A percentile compares a stretch with the other conserved stretches of the same genome.
Evolutionary conservation across 352 stramenopile genomes (phyloP).

Genomic region (Phytophthora pistaciae): DNA sequence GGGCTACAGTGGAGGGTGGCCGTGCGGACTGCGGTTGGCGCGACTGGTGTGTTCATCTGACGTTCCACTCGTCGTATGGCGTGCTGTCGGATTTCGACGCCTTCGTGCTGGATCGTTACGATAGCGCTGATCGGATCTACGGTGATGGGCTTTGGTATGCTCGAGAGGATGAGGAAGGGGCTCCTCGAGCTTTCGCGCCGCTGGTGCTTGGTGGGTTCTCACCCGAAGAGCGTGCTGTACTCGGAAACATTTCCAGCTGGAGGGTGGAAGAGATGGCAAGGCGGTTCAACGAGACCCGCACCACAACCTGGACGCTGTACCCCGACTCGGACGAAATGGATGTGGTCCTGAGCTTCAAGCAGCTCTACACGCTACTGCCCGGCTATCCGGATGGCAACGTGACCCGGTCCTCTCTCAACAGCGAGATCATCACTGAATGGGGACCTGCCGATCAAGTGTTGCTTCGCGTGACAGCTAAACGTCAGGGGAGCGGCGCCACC

Average conservation of each 20-base stretch:
- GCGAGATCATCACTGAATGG: constrained; percentile 40
- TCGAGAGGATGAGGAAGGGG: constrained; percentile 4
- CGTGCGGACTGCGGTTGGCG: constrained; percentile 10
- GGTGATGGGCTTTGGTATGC: constrained; percentile 13
- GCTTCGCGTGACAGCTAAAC: constrained; percentile 40
- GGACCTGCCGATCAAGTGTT: constrained; percentile 50
- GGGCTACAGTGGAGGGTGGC: constrained; percentile 16
- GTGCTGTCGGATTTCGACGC: constrained; percentile 59
- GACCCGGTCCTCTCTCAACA: constrained; percentile 21
- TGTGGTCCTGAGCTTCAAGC: constrained; percentile 64
- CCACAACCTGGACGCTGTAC: constrained; percentile 54
- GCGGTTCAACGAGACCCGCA: constrained; percentile 40
- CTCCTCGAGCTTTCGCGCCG: constrained; percentile 24
- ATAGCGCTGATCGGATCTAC: constrained; percentile 22
- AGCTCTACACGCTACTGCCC: constrained; percentile 61
- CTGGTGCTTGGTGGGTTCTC: constrained; percentile 45
- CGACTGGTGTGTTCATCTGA: constrained; percentile 40
- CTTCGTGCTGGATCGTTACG: constrained; percentile 56
- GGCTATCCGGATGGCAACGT: constrained; percentile 37
- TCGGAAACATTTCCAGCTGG: constrained; percentile 29
- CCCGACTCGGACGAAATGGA: constrained; percentile 48
- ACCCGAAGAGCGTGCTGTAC: constrained; percentile 19
- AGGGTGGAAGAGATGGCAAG: constrained; percentile 21
- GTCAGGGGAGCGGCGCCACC: constrained; percentile 22
- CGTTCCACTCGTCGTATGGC: constrained; percentile 57